Conservation (phyloP, 202 grass and related monocot genomes). For the Bolboschoenoplectus hybrid region DNA sequence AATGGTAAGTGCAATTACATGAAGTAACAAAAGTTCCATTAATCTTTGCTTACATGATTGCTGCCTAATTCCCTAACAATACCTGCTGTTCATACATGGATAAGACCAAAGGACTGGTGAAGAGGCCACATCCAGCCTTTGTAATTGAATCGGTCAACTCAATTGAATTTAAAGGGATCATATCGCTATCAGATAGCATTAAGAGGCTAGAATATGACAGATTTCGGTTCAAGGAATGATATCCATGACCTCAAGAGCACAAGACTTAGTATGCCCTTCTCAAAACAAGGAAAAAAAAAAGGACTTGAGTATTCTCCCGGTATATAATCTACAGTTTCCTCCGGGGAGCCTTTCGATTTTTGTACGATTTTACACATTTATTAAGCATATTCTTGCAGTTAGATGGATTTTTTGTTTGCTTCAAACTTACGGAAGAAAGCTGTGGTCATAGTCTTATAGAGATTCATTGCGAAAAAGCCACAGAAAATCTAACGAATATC, state of each 20-base stretch:
- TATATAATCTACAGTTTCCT: no score
- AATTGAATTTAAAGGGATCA: not conserved
- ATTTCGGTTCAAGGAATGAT: not conserved
- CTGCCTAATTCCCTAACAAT: conserved; percentile 11
- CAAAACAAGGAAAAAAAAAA: not conserved
- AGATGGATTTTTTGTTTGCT: no score
- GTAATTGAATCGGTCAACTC: conserved; percentile 19
- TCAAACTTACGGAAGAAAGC: no score
- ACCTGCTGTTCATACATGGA: not conserved
- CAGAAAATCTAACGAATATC: no score
- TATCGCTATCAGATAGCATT: conserved; percentile 11
- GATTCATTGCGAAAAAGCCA: no score
- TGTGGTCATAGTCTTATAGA: no score
- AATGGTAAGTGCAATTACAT: conserved; percentile 12
- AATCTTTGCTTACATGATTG: not conserved
- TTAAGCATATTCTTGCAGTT: no score
- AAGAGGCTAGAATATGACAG: conserved; percentile 11
- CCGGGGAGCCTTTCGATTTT: no score
- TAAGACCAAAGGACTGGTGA: conserved; percentile 17
- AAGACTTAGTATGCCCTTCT: not conserved
- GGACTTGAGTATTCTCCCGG: not conserved
- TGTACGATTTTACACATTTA: no score
- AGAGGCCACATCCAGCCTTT: not conserved
- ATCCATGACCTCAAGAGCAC: not conserved
- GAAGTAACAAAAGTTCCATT: not conserved